Conservation (phyloP, 2,329 filamentous ascomycete genomes). For the Leptographium radiaticola region DNA sequence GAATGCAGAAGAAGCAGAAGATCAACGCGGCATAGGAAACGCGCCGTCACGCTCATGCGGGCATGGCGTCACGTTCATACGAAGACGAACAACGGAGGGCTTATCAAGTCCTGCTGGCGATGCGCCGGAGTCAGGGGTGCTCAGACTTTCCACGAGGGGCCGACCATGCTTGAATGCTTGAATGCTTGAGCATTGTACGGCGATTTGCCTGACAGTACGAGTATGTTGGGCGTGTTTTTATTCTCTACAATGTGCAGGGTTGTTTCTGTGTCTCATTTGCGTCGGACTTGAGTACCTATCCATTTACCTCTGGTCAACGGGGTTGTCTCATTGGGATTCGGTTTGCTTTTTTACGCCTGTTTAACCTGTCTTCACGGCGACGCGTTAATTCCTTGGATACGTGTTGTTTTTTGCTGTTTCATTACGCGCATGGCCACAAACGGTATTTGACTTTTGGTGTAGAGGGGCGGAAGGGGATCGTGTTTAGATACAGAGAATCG, state of each 20-base stretch:
- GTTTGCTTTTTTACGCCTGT: neutral
- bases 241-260: neutral
- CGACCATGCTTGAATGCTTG: neutral
- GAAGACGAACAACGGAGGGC: neutral
- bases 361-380: slow-evolving; percentile 8
- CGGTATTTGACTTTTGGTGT: neutral
- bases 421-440: neutral
- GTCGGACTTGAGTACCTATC: neutral
- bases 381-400: slow-evolving; percentile 13
- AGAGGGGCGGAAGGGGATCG: neutral
- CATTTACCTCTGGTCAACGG: neutral
- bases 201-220: neutral
- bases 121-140: neutral
- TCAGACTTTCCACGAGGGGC: neutral
- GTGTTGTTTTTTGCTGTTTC: neutral
- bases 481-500: neutral
- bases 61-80: too few relatives aligned
- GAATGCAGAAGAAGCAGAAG: slow-evolving; percentile 42
- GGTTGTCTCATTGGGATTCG: neutral
- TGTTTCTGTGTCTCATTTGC: neutral
- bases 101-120: neutral
- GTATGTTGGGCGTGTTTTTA: neutral
- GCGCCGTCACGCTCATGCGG: too few relatives aligned
- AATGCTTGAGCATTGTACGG: neutral
- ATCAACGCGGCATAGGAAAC: slow-evolving; percentile 19